phyloP scores from a whole-genome alignment of 495 filamentous ascomycete genomes.

The Thozetella sp. region DNA sequence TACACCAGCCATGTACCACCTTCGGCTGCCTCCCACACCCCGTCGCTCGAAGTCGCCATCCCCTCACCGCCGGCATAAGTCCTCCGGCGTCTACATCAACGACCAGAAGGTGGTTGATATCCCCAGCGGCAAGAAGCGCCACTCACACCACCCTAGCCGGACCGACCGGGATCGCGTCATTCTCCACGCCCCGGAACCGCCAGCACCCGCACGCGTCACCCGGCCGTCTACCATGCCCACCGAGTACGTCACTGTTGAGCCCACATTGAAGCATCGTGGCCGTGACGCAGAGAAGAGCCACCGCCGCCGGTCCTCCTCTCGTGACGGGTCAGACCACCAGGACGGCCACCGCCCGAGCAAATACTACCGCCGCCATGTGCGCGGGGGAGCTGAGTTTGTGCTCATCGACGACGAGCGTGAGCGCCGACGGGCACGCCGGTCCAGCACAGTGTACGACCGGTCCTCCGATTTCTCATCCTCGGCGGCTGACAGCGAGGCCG shows the following conservation, averaged over 20 bases:
- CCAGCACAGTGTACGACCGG: conserved; percentile 8
- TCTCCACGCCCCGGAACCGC: conserved; percentile 15
- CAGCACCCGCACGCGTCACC: background rate
- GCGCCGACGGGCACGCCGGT: conserved; percentile 20
- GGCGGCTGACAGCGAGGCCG: conserved; percentile 18
- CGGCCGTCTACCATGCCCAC: background rate
- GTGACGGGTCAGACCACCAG: conserved; percentile 11
- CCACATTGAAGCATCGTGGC: conserved; percentile 14
- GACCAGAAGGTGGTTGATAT: conserved; percentile 25
- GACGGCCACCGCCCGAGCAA: conserved; percentile 6
- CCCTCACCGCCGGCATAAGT: conserved; percentile 29
- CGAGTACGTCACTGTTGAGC: conserved; percentile 13
- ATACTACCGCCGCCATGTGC: conserved; percentile 17
- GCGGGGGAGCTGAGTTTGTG: conserved; percentile 15
- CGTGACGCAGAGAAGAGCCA: conserved; percentile 16
- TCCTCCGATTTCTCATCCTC: conserved; percentile 12
- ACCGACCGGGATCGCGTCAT: conserved; percentile 21
- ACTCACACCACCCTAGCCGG: conserved; percentile 25
- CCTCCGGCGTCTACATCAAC: conserved; percentile 31
- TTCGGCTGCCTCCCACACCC: conserved; percentile 32
- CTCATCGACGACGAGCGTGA: conserved; percentile 24
- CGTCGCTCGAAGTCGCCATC: conserved; percentile 41
- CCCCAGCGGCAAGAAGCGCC: conserved; percentile 12
- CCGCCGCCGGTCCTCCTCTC: conserved; percentile 15
- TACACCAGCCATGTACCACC: too few relatives aligned